phyloP scores from a whole-genome alignment of 129 eudicot species.

The Lactuca saligna region DNA sequence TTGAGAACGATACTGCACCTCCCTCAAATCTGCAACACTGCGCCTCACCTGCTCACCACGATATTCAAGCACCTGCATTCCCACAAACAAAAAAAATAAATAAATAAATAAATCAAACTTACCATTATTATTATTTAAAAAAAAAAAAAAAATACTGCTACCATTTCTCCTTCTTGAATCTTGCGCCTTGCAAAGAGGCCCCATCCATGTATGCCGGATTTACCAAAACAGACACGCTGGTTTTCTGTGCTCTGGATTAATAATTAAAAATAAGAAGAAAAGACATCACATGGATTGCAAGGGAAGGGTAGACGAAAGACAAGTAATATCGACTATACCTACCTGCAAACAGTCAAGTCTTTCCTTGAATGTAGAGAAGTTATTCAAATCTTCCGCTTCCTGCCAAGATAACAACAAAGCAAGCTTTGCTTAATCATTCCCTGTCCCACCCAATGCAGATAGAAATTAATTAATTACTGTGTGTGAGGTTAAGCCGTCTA shows the following conservation, averaged over 20 bases:
- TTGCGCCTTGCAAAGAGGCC: conserved; percentile 89
- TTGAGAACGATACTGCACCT: conserved; percentile 53
- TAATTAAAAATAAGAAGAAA: too few species aligned
- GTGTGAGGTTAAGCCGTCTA: conserved; percentile 50
- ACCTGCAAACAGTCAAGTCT: conserved; percentile 49
- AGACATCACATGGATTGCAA: too few species aligned
- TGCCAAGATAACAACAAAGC: not conserved
- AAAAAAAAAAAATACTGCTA: conserved; percentile 2
- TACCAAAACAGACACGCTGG: conserved; percentile 76
- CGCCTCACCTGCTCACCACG: conserved; percentile 87
- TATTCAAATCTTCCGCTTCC: conserved; percentile 40
- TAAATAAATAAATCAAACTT: too few species aligned
- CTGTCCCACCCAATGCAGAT: not conserved
- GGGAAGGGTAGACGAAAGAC: too few species aligned
- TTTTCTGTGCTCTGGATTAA: conserved; percentile 52
- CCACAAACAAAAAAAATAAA: too few species aligned
- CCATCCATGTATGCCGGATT: conserved; percentile 98
- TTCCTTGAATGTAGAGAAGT: conserved; percentile 62
- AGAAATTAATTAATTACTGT: conserved; percentile 4
- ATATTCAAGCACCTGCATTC: conserved; percentile 79
- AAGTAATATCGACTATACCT: too few species aligned
- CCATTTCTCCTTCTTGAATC: conserved; percentile 96
- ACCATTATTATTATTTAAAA: not conserved
- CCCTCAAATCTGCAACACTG: conserved; percentile 78
- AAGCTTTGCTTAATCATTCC: not conserved